Evolutionary conservation across 768 basidiomycete species (phyloP).

Genomic region (Xerocomus spinulosus): DNA sequence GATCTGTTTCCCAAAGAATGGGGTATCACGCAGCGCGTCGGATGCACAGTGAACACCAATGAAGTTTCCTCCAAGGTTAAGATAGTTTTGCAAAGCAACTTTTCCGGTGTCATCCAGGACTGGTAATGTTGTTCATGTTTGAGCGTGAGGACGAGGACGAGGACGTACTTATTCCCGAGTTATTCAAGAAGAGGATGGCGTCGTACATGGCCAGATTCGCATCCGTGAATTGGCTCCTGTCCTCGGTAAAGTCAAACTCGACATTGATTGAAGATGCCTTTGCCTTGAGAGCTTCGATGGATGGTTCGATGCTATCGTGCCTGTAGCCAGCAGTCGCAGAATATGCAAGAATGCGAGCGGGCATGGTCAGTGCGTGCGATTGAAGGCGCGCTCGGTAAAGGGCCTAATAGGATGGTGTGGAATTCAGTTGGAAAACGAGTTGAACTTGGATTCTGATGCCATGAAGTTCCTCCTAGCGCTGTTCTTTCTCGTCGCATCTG

Average conservation of each 20-base stretch:
- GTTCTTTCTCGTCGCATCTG: slow-evolving; percentile 4
- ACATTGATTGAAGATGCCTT: slow-evolving; percentile 45
- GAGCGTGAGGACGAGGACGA: background rate
- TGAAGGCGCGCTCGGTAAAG: background rate
- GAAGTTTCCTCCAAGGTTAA: slow-evolving; percentile 67
- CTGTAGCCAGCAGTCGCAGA: slow-evolving; percentile 59
- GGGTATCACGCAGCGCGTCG: slow-evolving; percentile 53
- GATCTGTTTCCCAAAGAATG: slow-evolving; percentile 54
- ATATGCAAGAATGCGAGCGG: slow-evolving; percentile 50
- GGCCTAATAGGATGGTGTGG: too few relatives aligned
- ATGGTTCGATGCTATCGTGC: slow-evolving; percentile 74
- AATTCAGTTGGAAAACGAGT: slow-evolving; percentile 15
- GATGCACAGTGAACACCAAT: slow-evolving; percentile 65
- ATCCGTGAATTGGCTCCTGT: slow-evolving; percentile 51
- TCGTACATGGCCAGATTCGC: slow-evolving; percentile 53
- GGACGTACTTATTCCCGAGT: slow-evolving; percentile 58
- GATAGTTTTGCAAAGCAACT: slow-evolving; percentile 57
- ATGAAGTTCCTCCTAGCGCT: slow-evolving; percentile 3
- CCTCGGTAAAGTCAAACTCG: slow-evolving; percentile 63
- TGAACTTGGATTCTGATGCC: background rate
- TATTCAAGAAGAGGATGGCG: slow-evolving; percentile 63
- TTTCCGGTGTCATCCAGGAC: slow-evolving; percentile 60
- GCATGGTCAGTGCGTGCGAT: slow-evolving; percentile 17
- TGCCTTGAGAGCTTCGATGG: slow-evolving; percentile 51
- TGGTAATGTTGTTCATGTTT: background rate